These are phyloP conservation scores for Halophytophthora batemanensis DNA, from an alignment of 352 stramenopile genomes.

Conservation along the genomic window DNA sequence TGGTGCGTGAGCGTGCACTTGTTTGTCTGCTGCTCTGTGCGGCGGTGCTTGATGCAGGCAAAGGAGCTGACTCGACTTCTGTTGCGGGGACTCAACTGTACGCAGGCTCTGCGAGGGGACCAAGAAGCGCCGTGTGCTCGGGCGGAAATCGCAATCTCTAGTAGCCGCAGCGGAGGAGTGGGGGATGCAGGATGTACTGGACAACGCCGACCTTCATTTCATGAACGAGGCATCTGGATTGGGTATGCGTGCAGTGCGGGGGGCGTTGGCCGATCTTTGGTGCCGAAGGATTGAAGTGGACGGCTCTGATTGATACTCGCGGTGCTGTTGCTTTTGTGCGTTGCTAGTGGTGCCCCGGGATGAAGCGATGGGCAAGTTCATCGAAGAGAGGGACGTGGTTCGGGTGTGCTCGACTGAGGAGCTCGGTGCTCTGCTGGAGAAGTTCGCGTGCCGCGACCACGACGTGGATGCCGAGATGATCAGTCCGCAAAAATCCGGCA, in stretches of 20 bases:
- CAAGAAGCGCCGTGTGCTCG: conserved; percentile 63
- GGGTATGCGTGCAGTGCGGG: conserved; percentile 9
- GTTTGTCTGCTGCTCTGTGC: no score
- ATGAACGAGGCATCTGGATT: conserved; percentile 77
- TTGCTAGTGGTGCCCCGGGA: conserved; percentile 51
- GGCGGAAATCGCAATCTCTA: conserved; percentile 45
- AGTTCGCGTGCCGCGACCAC: conserved; percentile 59
- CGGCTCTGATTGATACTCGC: background rate
- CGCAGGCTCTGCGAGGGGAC: conserved; percentile 72
- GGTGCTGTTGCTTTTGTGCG: background rate
- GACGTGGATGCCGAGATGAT: conserved; percentile 68
- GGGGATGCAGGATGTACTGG: conserved; percentile 39
- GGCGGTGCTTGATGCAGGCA: background rate
- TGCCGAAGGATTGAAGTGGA: background rate
- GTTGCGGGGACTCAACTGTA: conserved; percentile 11
- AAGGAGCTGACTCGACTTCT: background rate
- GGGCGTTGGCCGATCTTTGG: background rate
- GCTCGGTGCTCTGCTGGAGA: conserved; percentile 58
- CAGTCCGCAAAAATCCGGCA: conserved; percentile 41
- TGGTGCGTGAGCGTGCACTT: conserved; percentile 36
- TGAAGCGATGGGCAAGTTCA: conserved; percentile 56
- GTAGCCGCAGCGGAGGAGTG: conserved; percentile 38
- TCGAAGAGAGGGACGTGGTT: conserved; percentile 71
- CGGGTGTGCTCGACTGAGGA: conserved; percentile 60
- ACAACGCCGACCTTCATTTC: conserved; percentile 47